These are phyloP conservation scores for Lotmaria passim DNA, from an alignment of 208 protist genomes.

Conservation along the genomic window DNA sequence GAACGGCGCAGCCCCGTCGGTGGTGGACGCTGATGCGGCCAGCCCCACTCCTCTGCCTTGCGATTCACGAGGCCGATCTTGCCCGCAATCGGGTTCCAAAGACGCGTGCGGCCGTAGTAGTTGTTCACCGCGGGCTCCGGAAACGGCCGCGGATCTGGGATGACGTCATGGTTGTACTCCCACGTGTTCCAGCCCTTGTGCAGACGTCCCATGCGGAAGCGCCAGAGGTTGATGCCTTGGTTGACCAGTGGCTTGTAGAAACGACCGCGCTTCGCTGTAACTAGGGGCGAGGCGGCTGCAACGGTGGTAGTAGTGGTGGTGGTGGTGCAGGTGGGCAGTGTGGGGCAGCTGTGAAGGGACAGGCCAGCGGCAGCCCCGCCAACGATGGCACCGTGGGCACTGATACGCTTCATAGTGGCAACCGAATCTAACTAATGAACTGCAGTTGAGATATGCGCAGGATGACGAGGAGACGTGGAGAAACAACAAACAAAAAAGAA, in stretches of 20 bases:
- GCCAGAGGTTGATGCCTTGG: constrained; percentile 86
- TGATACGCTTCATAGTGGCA: constrained; percentile 24
- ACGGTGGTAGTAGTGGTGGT: not conserved
- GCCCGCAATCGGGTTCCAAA: constrained; percentile 87
- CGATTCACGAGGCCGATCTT: constrained; percentile 84
- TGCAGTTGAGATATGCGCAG: no score
- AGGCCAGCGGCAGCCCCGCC: constrained; percentile 2
- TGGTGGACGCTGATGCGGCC: constrained; percentile 74
- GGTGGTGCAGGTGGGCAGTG: not conserved
- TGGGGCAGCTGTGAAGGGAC: not conserved
- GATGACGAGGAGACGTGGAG: no score
- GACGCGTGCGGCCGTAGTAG: constrained; percentile 81
- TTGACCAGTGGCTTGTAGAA: constrained; percentile 87
- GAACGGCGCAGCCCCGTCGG: constrained; percentile 82
- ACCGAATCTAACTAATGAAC: not conserved
- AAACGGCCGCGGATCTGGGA: constrained; percentile 81
- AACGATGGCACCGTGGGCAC: constrained; percentile 6
- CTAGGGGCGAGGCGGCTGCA: constrained; percentile 9
- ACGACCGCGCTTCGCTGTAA: constrained; percentile 43
- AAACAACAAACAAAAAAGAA: no score
- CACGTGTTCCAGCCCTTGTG: constrained; percentile 79
- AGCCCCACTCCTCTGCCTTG: constrained; percentile 83
- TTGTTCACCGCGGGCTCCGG: constrained; percentile 89
- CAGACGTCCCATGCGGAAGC: constrained; percentile 76
- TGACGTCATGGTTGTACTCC: constrained; percentile 69